Evolutionary conservation across 768 basidiomycete species (phyloP), one percentile per base, ranked within the genome.

Genomic region (Asterophora parasitica): DNA sequence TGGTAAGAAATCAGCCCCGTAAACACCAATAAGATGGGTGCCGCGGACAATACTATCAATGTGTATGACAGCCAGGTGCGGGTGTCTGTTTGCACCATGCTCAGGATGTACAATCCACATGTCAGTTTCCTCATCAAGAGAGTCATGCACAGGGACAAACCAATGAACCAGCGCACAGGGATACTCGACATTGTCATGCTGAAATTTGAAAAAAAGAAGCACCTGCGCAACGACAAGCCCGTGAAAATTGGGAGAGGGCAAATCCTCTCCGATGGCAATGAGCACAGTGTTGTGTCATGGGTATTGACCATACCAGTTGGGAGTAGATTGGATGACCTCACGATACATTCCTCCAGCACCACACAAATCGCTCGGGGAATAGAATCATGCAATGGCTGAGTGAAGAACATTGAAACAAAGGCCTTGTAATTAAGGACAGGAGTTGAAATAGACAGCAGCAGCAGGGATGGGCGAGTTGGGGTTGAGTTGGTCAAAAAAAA

Each of bases 151-250:
- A 3, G 23, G 38, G 16, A 50, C 30, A 33, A 50, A 34, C 49
- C 49, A 50, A 31, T 50, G 44, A 12, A 50, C 36, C 4, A 44
- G 17, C 2, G 49, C 49, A 45, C 49, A 50, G 2, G 54, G 57
- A 9, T 42, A 40, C 23, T 44, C 6, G 1, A 12, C 36, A 6
- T 43, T 32, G 1, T 23, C 23, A 23, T 23, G 23, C 23, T 40
- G n/a, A 44, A 60, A 53, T 0, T 23, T 42, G 46, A 68, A 68
- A 41, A 69, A 68, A 20, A 69, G 56, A 0, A 69, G 56, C 4
- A 44, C 51, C 1, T 55, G 61, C 2, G 51, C 65, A 32, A 69
- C 50, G 0, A 33, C 4, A 58, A 69, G 63, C 1, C 65, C 58
- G 9, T 23, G 23, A 6, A 23, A 23, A 23, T 23, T 23, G 23